Conservation (phyloP, 768 basidiomycete genomes). For the Cyclocybe aegerita region DNA sequence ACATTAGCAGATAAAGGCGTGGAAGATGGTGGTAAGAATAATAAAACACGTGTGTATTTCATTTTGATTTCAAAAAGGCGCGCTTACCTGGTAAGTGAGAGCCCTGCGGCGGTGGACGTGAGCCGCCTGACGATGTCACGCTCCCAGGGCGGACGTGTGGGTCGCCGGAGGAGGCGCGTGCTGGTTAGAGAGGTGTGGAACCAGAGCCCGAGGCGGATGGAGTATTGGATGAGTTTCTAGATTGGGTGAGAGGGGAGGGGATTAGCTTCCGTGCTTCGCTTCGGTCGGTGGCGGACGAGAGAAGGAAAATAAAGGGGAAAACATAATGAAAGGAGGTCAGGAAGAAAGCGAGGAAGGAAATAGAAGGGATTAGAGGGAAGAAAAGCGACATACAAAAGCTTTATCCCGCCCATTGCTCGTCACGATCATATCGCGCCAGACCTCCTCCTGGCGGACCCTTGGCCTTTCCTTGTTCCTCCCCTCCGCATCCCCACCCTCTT, state of each 20-base stretch:
- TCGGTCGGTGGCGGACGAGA: too few species aligned
- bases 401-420: conserved; percentile 84
- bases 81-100: conserved; percentile 73
- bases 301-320: neutral
- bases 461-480: conserved; percentile 41
- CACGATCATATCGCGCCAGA: conserved; percentile 79
- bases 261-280: neutral
- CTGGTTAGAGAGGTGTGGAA: conserved; percentile 58
- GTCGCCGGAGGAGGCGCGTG: conserved; percentile 46
- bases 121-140: conserved; percentile 58
- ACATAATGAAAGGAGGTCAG: too few species aligned
- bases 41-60: too few species aligned
- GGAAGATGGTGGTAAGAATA: too few species aligned
- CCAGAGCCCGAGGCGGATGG: conserved; percentile 70
- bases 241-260: neutral
- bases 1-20: too few species aligned
- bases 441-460: conserved; percentile 59
- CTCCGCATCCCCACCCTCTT: conserved; percentile 26
- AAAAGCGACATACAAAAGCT: conserved; percentile 61
- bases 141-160: conserved; percentile 52
- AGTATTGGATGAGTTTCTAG: conserved; percentile 88
- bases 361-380: too few species aligned
- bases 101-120: conserved; percentile 57
- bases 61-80: neutral
- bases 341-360: too few species aligned